Evolutionary conservation across 345 rosid genomes (phyloP).

Genomic region (Syzygium oleosum): DNA sequence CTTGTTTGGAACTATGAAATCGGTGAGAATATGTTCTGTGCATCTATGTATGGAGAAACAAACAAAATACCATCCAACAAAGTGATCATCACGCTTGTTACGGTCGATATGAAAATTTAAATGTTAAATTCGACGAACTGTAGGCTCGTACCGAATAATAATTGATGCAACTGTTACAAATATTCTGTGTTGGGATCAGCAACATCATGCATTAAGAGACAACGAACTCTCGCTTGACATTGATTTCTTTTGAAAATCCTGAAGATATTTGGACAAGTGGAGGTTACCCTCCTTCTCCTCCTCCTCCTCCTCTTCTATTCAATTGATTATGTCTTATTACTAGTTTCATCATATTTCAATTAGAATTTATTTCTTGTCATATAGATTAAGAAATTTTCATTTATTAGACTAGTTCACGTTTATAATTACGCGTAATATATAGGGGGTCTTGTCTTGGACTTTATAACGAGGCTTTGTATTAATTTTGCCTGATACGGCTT

Average conservation of each 20-base stretch:
- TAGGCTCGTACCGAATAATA: background rate
- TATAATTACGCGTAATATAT: background rate
- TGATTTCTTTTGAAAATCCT: background rate
- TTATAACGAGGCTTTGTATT: background rate
- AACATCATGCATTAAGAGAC: background rate
- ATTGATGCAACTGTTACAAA: background rate
- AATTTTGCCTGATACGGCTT: background rate
- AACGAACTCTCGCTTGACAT: background rate
- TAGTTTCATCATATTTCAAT: background rate
- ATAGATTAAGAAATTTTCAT: background rate
- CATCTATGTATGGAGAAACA: background rate
- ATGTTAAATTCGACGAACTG: background rate
- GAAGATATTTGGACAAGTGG: background rate
- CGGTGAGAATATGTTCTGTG: background rate
- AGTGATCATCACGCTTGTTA: background rate
- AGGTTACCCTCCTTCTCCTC: background rate
- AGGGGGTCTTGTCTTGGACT: background rate
- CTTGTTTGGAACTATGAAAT: background rate
- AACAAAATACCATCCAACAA: background rate
- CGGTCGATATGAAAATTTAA: background rate
- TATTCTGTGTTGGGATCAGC: background rate
- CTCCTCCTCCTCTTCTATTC: background rate
- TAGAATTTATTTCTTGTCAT: background rate
- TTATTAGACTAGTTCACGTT: background rate
- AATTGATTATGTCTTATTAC: background rate